Percentiles rank a stretch among this genome's conserved stretches.
Evolutionary conservation across 306 rosid species (phyloP).

Genomic region (Lablab purpureus): DNA sequence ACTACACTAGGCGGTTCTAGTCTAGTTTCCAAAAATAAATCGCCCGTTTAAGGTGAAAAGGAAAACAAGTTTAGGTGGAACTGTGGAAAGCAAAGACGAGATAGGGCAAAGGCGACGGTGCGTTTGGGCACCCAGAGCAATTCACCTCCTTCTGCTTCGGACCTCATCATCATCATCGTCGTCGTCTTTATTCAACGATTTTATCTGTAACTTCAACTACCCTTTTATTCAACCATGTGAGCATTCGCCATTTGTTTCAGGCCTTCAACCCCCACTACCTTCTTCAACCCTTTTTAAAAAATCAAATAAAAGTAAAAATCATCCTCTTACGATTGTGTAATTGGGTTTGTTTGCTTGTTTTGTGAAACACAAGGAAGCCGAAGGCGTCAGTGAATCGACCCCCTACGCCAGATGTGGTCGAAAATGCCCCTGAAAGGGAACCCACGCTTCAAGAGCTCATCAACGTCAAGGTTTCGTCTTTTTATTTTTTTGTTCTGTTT

Average conservation of each 20-base stretch:
- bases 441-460: conserved; percentile 75
- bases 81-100: background rate
- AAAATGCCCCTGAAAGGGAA: conserved; percentile 66
- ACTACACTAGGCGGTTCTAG: too few relatives aligned
- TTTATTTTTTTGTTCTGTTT: background rate
- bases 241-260: conserved; percentile 20
- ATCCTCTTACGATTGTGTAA: background rate
- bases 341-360: conserved; percentile 4
- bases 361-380: conserved; percentile 63
- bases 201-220: conserved; percentile 14
- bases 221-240: conserved; percentile 37
- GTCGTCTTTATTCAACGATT: background rate
- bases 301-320: background rate
- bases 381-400: conserved; percentile 90
- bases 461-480: conserved; percentile 70
- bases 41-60: too few relatives aligned
- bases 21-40: too few relatives aligned
- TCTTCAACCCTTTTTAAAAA: background rate
- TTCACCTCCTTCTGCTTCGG: background rate
- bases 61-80: background rate
- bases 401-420: conserved; percentile 81
- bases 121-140: background rate
- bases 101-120: conserved; percentile 22
- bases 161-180: too few relatives aligned
- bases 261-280: background rate